Evolutionary conservation across 2,329 filamentous ascomycete species (phyloP).

Genomic region (Arthrobotrys entomopaga): DNA sequence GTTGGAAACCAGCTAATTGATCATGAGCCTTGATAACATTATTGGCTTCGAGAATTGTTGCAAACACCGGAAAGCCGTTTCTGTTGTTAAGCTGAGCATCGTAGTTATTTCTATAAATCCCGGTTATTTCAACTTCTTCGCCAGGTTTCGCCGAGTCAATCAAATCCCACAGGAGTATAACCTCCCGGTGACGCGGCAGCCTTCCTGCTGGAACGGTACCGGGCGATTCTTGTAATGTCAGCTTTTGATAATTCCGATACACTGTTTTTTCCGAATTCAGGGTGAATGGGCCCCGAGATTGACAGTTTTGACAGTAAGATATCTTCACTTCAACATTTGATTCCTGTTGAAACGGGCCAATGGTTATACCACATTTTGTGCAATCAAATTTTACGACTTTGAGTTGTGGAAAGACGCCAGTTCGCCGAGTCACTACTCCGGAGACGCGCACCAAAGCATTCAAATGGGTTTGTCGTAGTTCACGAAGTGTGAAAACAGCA

Average conservation of each 20-base stretch:
- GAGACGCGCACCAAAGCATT: constrained; percentile 95
- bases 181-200: constrained; percentile 89
- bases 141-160: constrained; percentile 97
- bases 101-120: constrained; percentile 97
- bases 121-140: constrained; percentile 96
- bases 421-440: constrained; percentile 92
- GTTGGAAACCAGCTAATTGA: constrained; percentile 92
- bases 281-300: constrained; percentile 92
- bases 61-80: constrained; percentile 98
- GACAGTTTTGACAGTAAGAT: constrained; percentile 94
- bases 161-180: constrained; percentile 94
- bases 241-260: constrained; percentile 97
- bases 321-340: constrained; percentile 96
- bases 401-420: constrained; percentile 94
- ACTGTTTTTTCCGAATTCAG: constrained; percentile 97
- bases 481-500: constrained; percentile 91
- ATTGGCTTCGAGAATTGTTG: constrained; percentile 96
- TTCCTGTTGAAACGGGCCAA: constrained; percentile 97
- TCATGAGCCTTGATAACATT: constrained; percentile 97
- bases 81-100: constrained; percentile 98
- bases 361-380: constrained; percentile 86
- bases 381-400: constrained; percentile 99
- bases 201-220: constrained; percentile 96
- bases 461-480: constrained; percentile 92
- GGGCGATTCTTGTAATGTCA: constrained; percentile 95